These are phyloP conservation scores for Nicotiana undulata DNA, from an alignment of 257 asterid species.

Conservation along the genomic window DNA sequence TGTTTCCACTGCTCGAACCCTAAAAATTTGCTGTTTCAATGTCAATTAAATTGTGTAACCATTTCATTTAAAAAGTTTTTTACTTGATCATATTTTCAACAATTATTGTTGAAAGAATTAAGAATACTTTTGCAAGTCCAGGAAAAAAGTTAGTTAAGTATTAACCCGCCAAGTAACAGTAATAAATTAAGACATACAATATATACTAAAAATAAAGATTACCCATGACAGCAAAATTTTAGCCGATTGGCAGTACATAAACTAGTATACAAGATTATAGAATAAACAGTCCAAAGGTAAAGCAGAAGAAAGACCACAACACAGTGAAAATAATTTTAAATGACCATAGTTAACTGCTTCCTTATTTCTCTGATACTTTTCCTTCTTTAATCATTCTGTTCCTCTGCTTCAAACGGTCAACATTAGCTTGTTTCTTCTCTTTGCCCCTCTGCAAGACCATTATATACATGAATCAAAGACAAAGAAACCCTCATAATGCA, in stretches of 20 bases:
- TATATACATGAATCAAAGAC: not conserved
- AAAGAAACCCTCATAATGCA: not conserved
- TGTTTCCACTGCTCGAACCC: too few species aligned
- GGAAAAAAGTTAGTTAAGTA: not conserved
- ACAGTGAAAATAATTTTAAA: not conserved
- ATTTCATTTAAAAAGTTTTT: too few species aligned
- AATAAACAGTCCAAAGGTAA: not conserved
- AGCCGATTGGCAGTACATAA: slow-evolving; percentile 9
- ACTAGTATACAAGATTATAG: not conserved
- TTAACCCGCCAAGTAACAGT: not conserved
- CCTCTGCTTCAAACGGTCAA: slow-evolving; percentile 34
- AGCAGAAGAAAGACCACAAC: not conserved
- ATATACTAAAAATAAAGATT: not conserved
- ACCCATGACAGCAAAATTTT: slow-evolving; percentile 10
- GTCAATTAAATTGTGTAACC: too few species aligned
- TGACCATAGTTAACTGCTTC: not conserved
- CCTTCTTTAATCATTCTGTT: slow-evolving; percentile 41
- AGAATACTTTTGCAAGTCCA: not conserved
- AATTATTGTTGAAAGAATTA: too few species aligned
- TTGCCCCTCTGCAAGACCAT: slow-evolving; percentile 44
- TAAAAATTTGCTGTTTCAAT: too few species aligned
- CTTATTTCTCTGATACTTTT: slow-evolving; percentile 20
- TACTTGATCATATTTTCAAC: too few species aligned
- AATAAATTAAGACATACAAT: not conserved
- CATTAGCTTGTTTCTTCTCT: slow-evolving; percentile 28